Base-by-base conservation (phyloP, 2,329 filamentous ascomycete species). In the Nigrospora oryzae region DNA sequence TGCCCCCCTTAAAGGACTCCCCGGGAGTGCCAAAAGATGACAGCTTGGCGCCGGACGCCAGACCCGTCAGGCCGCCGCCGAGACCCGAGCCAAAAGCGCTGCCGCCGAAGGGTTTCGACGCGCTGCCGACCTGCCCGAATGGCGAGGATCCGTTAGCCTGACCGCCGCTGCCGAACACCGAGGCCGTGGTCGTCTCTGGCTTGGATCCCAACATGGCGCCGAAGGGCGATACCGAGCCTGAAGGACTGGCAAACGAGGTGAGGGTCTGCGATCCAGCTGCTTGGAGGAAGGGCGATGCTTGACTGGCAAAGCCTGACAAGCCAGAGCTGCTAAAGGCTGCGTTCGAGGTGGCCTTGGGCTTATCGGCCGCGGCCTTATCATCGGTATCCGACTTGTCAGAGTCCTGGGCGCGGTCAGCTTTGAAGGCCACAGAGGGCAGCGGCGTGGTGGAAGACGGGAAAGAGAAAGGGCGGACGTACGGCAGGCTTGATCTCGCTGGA, bases 21-120 rank as follows among this genome's bases (percentile, higher is more conserved):
- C 74, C 77, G 17, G 81, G 74, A 38, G 82, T 81, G 36, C 82
- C 87, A 63, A 95, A 95, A 53, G 76, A 84, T 2, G 75, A 74
- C 11, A 89, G 63, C 49, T 73, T 75, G 5, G 59, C 56, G 31
- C 69, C 66, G 0, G 62, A 55, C 36, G 65, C 64, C 35, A 69
- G 53, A 4, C 62, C 56, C 36, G 65, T 63, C 33, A 69, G 61
- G 11, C 53, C 52, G 41, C 53, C 42, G 39, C 70, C 68, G 50
- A 70, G 69, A 11, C 63, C 59, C 30, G 66, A 64, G 32, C 69
- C 69, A 57, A 86, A 86, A 7, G 57, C 63, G 44, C 69, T 69
- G 10, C 61, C 49, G 15, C 65, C 63, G 11, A 69, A 62, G 11
- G 60, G 46, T 28, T 56, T 56, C n/a, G 56, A 39, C 8, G 52